Evolutionary conservation across 1,139 yeast species (phyloP).

Genomic region (Yamadazyma dushanensis): DNA sequence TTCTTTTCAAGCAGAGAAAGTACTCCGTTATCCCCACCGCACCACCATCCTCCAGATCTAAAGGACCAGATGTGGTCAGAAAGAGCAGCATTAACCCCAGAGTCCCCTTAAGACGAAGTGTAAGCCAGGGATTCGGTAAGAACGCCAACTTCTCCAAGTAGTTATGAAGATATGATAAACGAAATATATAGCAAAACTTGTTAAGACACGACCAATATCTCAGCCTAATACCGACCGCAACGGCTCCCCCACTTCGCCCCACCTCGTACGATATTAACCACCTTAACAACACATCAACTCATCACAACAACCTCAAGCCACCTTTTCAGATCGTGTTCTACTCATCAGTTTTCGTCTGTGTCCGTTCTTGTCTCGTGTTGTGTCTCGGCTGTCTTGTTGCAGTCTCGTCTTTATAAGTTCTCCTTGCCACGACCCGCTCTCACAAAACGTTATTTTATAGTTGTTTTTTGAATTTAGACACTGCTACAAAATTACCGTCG

Average conservation of each 20-base stretch:
- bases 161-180: background rate
- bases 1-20: slow-evolving; percentile 62
- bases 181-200: too few species aligned
- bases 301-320: too few species aligned
- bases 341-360: too few species aligned
- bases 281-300: too few species aligned
- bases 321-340: too few species aligned
- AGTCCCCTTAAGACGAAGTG: slow-evolving; percentile 13
- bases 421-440: background rate
- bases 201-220: too few species aligned
- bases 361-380: too few species aligned
- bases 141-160: slow-evolving; percentile 1
- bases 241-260: background rate
- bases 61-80: slow-evolving; percentile 10
- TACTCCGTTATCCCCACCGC: slow-evolving; percentile 76
- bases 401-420: background rate
- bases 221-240: background rate
- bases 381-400: too few species aligned
- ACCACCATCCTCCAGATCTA: slow-evolving; percentile 41
- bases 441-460: background rate
- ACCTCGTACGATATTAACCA: too few species aligned
- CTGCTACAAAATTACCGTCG: background rate
- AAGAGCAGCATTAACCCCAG: slow-evolving; percentile 5
- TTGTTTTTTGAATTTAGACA: background rate
- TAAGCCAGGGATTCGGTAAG: slow-evolving; percentile 15